phyloP scores from a whole-genome alignment of 2,329 filamentous ascomycete species.

The Ophiocordyceps camponoti-floridani region DNA sequence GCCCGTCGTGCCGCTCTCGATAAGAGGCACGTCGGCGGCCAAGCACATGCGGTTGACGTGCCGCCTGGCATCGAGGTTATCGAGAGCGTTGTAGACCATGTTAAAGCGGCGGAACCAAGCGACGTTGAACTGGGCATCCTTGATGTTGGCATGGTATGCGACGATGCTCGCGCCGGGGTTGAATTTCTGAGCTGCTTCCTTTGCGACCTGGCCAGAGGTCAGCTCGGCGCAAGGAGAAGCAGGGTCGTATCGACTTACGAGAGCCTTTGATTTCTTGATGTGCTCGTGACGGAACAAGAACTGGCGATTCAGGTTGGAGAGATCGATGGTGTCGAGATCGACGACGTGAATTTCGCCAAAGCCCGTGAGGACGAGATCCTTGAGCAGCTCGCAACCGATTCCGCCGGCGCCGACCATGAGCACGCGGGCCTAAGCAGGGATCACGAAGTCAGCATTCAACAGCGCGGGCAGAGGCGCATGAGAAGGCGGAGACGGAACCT shows the following conservation, averaged over 20 bases:
- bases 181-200: conserved; percentile 78
- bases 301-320: conserved; percentile 94
- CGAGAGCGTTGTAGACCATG: conserved; percentile 89
- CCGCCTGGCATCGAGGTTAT: conserved; percentile 82
- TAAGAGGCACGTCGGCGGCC: conserved; percentile 72
- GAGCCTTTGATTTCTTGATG: conserved; percentile 91
- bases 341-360: conserved; percentile 91
- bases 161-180: conserved; percentile 76
- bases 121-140: conserved; percentile 70
- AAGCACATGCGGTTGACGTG: conserved; percentile 98
- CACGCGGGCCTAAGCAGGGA: conserved; percentile 48
- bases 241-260: conserved; percentile 37
- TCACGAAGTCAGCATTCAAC: background rate
- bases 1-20: conserved; percentile 93
- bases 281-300: conserved; percentile 94
- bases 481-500: conserved; percentile 28
- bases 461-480: background rate
- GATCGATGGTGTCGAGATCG: conserved; percentile 93
- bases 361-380: conserved; percentile 82
- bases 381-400: conserved; percentile 93
- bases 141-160: conserved; percentile 89
- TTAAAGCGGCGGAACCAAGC: conserved; percentile 73
- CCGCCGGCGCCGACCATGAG: conserved; percentile 92
- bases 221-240: conserved; percentile 1
- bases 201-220: conserved; percentile 50